Evolutionary conservation across 768 basidiomycete genomes (phyloP).

Genomic region (Lentinus tigrinus): DNA sequence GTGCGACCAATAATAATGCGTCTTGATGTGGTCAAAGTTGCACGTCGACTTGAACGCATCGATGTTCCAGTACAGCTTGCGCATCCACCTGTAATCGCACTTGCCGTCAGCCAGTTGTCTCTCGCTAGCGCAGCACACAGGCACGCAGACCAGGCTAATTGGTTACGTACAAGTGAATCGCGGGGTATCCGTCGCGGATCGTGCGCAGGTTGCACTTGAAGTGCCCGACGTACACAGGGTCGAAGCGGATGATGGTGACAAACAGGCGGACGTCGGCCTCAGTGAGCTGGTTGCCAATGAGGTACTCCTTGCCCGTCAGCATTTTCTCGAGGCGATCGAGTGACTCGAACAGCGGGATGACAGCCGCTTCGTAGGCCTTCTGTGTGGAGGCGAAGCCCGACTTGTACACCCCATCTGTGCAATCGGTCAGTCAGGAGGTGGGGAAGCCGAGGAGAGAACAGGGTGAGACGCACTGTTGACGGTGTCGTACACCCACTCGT

Average conservation of each 20-base stretch:
- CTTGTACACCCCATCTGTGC: slow-evolving; percentile 80
- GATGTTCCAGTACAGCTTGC: slow-evolving; percentile 88
- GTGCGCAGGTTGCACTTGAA: slow-evolving; percentile 92
- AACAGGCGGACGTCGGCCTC: slow-evolving; percentile 85
- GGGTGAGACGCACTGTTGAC: slow-evolving; percentile 66
- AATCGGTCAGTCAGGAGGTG: not conserved
- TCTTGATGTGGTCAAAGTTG: slow-evolving; percentile 87
- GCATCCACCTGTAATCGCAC: slow-evolving; percentile 58
- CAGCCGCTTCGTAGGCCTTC: slow-evolving; percentile 78
- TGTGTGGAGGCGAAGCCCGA: slow-evolving; percentile 84
- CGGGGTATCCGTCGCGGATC: slow-evolving; percentile 85
- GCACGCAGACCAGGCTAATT: too few species aligned
- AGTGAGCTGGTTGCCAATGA: slow-evolving; percentile 80
- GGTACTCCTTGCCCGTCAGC: slow-evolving; percentile 75
- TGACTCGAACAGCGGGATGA: slow-evolving; percentile 69
- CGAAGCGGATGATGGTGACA: slow-evolving; percentile 91
- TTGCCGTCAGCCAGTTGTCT: too few species aligned
- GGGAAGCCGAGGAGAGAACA: not conserved
- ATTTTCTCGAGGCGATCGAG: slow-evolving; percentile 81
- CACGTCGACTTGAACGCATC: slow-evolving; percentile 86
- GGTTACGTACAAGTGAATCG: slow-evolving; percentile 57
- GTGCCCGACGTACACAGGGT: slow-evolving; percentile 84
- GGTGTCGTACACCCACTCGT: slow-evolving; percentile 81
- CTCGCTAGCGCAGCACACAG: too few species aligned
- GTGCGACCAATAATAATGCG: slow-evolving; percentile 69